Percentiles rank a stretch among this genome's conserved stretches.
Evolutionary conservation across 805 yeast genomes (phyloP).

Genomic region (Metschnikowia matae): DNA sequence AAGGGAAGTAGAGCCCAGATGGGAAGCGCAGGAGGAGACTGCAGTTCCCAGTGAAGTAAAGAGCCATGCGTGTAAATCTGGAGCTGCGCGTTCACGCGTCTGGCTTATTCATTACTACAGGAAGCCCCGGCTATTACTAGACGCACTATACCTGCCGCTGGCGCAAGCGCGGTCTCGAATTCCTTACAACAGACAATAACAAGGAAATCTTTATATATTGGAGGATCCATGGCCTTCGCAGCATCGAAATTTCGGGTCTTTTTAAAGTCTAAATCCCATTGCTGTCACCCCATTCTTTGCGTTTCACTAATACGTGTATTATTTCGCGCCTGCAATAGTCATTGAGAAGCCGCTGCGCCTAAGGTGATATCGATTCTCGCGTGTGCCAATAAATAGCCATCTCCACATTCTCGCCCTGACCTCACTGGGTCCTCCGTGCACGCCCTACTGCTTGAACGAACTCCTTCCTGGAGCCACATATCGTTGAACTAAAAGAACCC

Average conservation of each 20-base stretch:
- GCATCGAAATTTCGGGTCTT: not conserved
- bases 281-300: not conserved
- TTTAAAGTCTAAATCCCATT: not conserved
- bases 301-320: not conserved
- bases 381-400: constrained; percentile 1
- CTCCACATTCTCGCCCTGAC: constrained; percentile 2
- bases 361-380: constrained; percentile 3
- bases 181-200: not conserved
- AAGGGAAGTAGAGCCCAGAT: not conserved
- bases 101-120: not conserved
- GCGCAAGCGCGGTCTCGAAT: not conserved
- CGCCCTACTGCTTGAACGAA: not conserved
- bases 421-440: not conserved
- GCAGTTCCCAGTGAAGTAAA: not conserved
- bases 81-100: constrained; percentile 5
- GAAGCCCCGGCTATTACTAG: not conserved
- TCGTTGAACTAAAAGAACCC: not conserved
- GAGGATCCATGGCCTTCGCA: not conserved
- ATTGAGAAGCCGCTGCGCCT: constrained; percentile 4
- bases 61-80: constrained; percentile 2
- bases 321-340: constrained; percentile 2
- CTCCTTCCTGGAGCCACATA: not conserved
- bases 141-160: constrained; percentile 1
- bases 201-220: not conserved
- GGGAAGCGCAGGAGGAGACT: not conserved